A percentile compares a stretch with the other conserved stretches of the same genome.
Conservation (phyloP, 2,329 filamentous ascomycete genomes). For the Arthroderma sp. region DNA sequence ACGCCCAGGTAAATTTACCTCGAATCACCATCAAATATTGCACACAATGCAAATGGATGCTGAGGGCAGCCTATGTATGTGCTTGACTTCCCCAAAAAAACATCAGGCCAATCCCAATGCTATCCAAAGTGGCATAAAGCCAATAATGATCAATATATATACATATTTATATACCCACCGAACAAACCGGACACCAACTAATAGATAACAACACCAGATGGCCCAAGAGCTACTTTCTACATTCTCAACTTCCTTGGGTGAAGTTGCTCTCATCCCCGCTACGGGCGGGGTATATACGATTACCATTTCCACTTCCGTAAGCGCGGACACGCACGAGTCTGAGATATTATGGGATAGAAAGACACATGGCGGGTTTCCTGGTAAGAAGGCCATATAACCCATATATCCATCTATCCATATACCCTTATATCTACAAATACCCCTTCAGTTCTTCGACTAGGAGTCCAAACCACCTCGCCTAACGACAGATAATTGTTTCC, state of each 20-base stretch:
- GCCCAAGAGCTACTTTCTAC: constrained; percentile 92
- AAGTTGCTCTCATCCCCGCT: constrained; percentile 72
- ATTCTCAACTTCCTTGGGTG: constrained; percentile 69
- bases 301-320: constrained; percentile 37
- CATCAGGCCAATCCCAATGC: background rate
- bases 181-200: background rate
- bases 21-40: constrained; percentile 82
- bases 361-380: constrained; percentile 72
- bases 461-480: too few species aligned
- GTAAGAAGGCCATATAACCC: constrained; percentile 23
- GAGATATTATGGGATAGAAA: constrained; percentile 78
- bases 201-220: constrained; percentile 42
- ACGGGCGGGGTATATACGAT: constrained; percentile 78
- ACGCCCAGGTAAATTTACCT: constrained; percentile 39
- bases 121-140: background rate
- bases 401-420: background rate
- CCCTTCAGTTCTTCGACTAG: background rate
- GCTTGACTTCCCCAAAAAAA: background rate
- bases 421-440: background rate
- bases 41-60: constrained; percentile 88
- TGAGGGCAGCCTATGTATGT: constrained; percentile 70
- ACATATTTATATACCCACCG: background rate
- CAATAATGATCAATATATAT: background rate
- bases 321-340: constrained; percentile 26
- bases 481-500: too few species aligned